Evolutionary conservation across 2,329 filamentous ascomycete species (phyloP).

Genomic region (Tympanopsis confertula): DNA sequence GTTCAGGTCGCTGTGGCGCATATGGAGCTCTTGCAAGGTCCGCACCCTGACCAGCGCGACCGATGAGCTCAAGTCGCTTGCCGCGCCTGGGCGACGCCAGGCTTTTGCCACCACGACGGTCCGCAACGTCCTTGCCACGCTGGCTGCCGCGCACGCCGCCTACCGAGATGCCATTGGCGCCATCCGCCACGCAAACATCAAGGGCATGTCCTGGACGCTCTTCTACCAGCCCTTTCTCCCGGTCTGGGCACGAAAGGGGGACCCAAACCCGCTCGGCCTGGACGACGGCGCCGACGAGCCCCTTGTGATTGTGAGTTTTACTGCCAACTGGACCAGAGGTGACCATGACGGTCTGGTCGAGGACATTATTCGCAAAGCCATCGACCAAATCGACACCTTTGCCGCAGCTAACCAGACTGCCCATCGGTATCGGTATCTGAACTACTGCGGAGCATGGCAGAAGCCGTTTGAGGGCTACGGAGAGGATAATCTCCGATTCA

Average conservation of each 20-base stretch:
- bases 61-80: conserved; percentile 17
- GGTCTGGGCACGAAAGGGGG: conserved; percentile 12
- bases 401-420: conserved; percentile 10
- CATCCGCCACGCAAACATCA: conserved; percentile 11
- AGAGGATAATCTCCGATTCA: neutral
- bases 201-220: conserved; percentile 18
- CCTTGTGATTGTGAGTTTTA: conserved; percentile 19
- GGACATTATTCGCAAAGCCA: conserved; percentile 9
- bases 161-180: conserved; percentile 13
- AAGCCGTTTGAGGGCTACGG: neutral
- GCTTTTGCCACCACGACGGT: conserved; percentile 20
- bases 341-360: conserved; percentile 15
- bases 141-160: conserved; percentile 12
- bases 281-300: conserved; percentile 10
- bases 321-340: conserved; percentile 15
- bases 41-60: conserved; percentile 16
- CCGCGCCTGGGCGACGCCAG: conserved; percentile 16
- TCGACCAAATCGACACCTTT: conserved; percentile 18
- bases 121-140: conserved; percentile 17
- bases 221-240: conserved; percentile 16
- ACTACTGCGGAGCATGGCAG: neutral
- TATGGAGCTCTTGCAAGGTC: conserved; percentile 20
- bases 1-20: conserved; percentile 15
- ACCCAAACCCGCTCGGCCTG: conserved; percentile 13
- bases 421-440: neutral